Evolutionary conservation across 257 asterid genomes (phyloP).

Genomic region (Solanum virginianum): DNA sequence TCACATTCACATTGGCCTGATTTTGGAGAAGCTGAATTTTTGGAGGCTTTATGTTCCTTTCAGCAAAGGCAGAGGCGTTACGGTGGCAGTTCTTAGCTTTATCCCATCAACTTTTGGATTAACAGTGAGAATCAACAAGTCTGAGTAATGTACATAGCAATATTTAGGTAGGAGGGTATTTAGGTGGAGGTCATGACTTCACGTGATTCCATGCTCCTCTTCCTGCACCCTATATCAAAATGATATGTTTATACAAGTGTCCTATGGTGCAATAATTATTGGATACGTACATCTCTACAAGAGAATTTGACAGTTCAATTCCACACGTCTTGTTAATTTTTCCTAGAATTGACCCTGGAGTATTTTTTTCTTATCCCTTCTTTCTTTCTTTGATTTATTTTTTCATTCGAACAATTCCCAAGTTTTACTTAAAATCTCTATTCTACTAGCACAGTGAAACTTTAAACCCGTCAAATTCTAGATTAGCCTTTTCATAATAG

Average conservation of each 20-base stretch:
- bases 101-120: background rate
- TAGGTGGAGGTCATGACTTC: background rate
- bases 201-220: background rate
- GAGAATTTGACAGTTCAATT: background rate
- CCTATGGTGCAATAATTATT: background rate
- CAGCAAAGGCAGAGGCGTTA: conserved; percentile 49
- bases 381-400: no score
- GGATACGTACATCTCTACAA: background rate
- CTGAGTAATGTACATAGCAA: background rate
- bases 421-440: no score
- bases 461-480: no score
- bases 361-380: no score
- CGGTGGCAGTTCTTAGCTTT: conserved; percentile 16
- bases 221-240: background rate
- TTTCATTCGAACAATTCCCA: no score
- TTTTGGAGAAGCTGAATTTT: conserved; percentile 42
- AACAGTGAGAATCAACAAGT: background rate
- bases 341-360: no score
- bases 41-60: conserved; percentile 36
- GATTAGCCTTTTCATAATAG: no score
- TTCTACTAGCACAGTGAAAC: no score
- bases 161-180: background rate
- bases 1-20: conserved; percentile 44
- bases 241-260: background rate
- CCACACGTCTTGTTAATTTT: background rate